Percentiles rank a stretch among this genome's conserved stretches.
Conservation (phyloP, 257 asterid species). For the Misopates orontium region DNA sequence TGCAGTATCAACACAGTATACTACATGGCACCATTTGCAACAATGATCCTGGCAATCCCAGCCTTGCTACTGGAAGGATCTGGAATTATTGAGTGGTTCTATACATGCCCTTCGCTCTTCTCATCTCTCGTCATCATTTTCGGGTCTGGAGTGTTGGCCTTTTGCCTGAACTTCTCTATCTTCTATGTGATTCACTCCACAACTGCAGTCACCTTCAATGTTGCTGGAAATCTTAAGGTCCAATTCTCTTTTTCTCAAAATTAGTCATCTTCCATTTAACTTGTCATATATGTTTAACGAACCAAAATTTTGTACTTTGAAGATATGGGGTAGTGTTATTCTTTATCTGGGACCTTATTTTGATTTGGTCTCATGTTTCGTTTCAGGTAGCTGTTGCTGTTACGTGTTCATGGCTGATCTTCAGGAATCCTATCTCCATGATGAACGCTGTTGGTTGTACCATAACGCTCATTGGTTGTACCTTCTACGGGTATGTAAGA, state of each 20-base stretch:
- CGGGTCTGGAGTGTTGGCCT: conserved; percentile 88
- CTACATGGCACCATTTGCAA: conserved; percentile 96
- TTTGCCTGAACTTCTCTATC: conserved; percentile 91
- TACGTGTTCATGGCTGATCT: conserved; percentile 89
- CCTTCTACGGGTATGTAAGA: conserved; percentile 89
- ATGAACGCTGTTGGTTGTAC: conserved; percentile 85
- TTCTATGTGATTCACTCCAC: conserved; percentile 97
- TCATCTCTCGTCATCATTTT: conserved; percentile 69
- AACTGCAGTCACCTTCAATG: conserved; percentile 96
- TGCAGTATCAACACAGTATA: conserved; percentile 92
- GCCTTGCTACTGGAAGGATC: conserved; percentile 82
- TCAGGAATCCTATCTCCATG: conserved; percentile 77
- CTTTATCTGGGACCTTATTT: neutral
- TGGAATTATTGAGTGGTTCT: conserved; percentile 71
- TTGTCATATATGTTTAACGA: neutral
- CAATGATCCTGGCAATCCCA: conserved; percentile 84
- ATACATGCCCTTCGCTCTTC: conserved; percentile 54
- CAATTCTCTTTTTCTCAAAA: conserved; percentile 21
- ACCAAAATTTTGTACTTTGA: neutral
- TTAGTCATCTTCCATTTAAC: neutral
- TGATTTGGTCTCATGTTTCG: conserved; percentile 7
- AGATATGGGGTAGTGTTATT: neutral
- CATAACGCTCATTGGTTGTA: conserved; percentile 79
- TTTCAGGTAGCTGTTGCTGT: conserved; percentile 92
- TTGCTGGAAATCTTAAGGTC: conserved; percentile 98